phyloP scores from a whole-genome alignment of 768 basidiomycete species.

The Hypholoma sublateritium region DNA sequence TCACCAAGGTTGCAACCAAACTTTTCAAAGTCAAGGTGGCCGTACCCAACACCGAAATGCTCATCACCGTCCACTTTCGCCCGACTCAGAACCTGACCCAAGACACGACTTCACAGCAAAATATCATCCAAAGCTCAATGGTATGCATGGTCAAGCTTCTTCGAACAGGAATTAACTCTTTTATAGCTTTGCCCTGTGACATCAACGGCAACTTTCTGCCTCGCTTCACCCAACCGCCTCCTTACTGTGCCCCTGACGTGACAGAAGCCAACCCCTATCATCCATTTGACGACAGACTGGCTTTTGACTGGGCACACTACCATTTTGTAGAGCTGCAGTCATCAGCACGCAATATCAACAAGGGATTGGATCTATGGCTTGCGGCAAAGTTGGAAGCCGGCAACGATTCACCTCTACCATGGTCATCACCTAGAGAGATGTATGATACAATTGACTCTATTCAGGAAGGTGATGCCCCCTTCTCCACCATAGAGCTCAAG shows the following conservation, averaged over 20 bases:
- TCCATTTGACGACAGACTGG: conserved; percentile 14
- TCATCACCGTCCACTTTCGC: neutral
- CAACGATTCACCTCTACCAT: neutral
- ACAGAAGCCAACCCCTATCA: neutral
- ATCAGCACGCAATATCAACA: conserved; percentile 16
- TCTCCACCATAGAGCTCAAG: conserved; percentile 12
- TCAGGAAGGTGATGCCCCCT: conserved; percentile 16
- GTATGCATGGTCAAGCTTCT: neutral
- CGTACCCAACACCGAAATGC: neutral
- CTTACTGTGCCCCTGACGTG: neutral
- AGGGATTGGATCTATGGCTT: conserved; percentile 17
- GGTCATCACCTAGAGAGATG: conserved; percentile 10
- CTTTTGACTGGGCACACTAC: conserved; percentile 22
- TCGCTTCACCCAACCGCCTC: neutral
- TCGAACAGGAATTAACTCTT: neutral
- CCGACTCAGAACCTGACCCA: conserved; percentile 1
- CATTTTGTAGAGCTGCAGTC: conserved; percentile 19
- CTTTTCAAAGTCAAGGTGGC: neutral
- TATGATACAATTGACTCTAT: conserved; percentile 16
- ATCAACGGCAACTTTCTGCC: neutral
- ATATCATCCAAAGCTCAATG: neutral
- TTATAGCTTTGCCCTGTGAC: neutral
- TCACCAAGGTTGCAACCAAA: neutral
- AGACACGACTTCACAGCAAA: neutral
- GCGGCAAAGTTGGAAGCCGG: conserved; percentile 10